phyloP scores from a whole-genome alignment of 2,329 filamentous ascomycete species.

The Fusarium caatingaense region DNA sequence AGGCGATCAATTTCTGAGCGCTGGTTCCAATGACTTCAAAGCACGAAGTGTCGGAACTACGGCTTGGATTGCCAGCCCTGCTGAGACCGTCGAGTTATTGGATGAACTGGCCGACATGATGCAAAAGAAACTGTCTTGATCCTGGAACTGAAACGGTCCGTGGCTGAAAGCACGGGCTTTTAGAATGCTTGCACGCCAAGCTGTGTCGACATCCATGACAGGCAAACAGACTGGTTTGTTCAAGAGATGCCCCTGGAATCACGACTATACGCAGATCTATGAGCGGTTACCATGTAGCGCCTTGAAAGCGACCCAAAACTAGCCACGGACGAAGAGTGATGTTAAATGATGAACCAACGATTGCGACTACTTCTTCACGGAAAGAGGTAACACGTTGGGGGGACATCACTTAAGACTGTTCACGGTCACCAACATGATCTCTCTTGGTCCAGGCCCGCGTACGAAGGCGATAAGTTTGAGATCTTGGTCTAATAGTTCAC shows the following conservation, averaged over 20 bases:
- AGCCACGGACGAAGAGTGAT: neutral
- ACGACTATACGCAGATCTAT: neutral
- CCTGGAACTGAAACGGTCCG: neutral
- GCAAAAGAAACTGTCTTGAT: conserved; percentile 50
- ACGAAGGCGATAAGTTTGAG: neutral
- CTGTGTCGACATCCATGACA: neutral
- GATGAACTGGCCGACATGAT: conserved; percentile 79
- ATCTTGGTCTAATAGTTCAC: neutral
- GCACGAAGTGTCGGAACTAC: conserved; percentile 91
- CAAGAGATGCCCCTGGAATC: neutral
- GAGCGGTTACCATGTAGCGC: neutral
- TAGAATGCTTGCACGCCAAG: neutral
- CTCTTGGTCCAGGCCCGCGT: too few species aligned
- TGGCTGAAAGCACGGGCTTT: neutral
- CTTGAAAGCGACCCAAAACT: neutral
- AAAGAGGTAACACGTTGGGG: neutral
- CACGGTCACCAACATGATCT: too few species aligned
- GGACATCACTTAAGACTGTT: neutral
- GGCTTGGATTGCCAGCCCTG: conserved; percentile 94
- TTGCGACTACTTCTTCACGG: neutral
- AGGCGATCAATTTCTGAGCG: conserved; percentile 95
- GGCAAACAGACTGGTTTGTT: neutral
- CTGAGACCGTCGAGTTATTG: conserved; percentile 88
- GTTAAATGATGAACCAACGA: neutral
- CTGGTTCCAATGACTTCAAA: conserved; percentile 97